Percentiles rank a stretch among this genome's conserved stretches.
Conservation (phyloP, 2,329 filamentous ascomycete genomes). For the Drechslerella dactyloides region DNA sequence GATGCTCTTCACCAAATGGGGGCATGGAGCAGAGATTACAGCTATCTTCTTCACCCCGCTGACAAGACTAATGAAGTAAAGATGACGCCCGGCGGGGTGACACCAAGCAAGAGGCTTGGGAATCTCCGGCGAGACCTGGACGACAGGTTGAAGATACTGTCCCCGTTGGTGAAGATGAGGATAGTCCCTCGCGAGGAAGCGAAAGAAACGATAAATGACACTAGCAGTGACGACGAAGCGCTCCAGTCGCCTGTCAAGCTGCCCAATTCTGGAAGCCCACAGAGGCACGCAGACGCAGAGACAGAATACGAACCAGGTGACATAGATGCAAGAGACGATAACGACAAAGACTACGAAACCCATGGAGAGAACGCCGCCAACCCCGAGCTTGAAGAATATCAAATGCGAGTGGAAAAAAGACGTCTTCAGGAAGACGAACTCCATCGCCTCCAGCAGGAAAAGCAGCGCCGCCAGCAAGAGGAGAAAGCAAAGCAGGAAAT, state of each 20-base stretch:
- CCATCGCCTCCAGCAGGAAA: slow-evolving; percentile 11
- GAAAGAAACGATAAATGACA: neutral
- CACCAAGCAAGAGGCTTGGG: neutral
- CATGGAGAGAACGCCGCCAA: neutral
- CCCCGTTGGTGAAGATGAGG: slow-evolving; percentile 37
- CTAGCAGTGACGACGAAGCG: neutral
- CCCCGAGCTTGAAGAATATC: slow-evolving; percentile 15
- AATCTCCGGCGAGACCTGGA: neutral
- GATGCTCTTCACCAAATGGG: slow-evolving; percentile 28
- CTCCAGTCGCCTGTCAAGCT: neutral
- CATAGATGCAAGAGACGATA: neutral
- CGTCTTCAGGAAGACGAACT: slow-evolving; percentile 18
- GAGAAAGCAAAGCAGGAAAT: slow-evolving; percentile 14
- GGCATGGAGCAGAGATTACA: slow-evolving; percentile 30
- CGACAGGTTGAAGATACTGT: slow-evolving; percentile 28
- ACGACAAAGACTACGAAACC: neutral
- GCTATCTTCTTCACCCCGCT: slow-evolving; percentile 1
- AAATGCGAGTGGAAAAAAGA: slow-evolving; percentile 19
- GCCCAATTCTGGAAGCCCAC: too few species aligned
- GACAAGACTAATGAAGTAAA: neutral
- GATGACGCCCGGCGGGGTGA: neutral
- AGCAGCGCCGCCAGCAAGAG: slow-evolving; percentile 10
- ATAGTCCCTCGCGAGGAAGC: slow-evolving; percentile 27
- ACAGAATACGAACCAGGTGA: too few species aligned
- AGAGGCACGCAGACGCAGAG: too few species aligned